Evolutionary conservation across 768 basidiomycete species (phyloP), one percentile per base, ranked within the genome.

Genomic region (Dendrothele bispora): DNA sequence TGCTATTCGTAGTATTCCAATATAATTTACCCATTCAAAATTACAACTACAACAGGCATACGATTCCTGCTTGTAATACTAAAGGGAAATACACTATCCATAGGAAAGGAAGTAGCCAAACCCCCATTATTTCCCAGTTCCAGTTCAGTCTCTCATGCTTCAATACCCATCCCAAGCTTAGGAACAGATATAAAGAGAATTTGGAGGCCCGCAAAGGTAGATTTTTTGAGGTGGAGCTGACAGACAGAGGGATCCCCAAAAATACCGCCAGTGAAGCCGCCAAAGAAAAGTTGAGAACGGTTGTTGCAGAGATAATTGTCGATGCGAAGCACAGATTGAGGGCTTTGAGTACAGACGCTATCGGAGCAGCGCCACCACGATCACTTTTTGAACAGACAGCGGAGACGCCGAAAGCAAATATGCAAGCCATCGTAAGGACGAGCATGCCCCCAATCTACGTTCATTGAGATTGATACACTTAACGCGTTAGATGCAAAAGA

Each of bases 201-300:
- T 56, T 66, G 2, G 55, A 40, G 14, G 63, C 39, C 27, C 67
- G 64, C 22, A 52, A 54, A 37, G 45, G 52, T 7, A 46, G 53
- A 29, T 45, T 55, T 1, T 45, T 56, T 42, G 64, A 60, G 1
- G 73, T 56, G 6, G 72, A 66, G 11, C 73, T 65, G 7, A 77
- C 47, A 20, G 79, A 66, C n/a, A 92, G 73, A 1, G 91, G 87
- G 17, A 58, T 53, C 5, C 45, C 54, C 20, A 44, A 22, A 27
- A 53, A 44, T 27, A 50, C 36, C 17, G 88, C 80, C 15, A 95
- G 74, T 18, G 75, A 61, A 18, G 86, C 82, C 0, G 95, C 90
- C 17, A 98, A 83, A 7, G 91, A 92, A 67, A 95, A 95, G 65
- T 98, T 97, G 62, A 97, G 82, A 50, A 97, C 84, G 14, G 91